Percentiles rank a stretch among this genome's conserved stretches.
phyloP scores from a whole-genome alignment of 2,329 filamentous ascomycete genomes.

The Trichoderma cornu-damae region DNA sequence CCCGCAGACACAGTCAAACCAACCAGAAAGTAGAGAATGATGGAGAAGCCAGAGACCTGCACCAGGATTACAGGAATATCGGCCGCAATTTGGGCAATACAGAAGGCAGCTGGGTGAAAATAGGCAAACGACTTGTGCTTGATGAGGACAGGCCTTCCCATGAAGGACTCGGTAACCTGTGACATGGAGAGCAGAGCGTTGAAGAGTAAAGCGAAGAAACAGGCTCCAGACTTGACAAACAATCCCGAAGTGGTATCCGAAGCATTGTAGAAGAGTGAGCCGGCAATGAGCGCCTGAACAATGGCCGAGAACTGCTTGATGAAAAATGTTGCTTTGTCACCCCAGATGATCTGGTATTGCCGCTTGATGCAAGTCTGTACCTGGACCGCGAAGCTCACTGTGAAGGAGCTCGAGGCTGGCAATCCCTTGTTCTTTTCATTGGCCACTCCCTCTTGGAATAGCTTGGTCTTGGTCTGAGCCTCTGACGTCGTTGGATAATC shows the following conservation, averaged over 20 bases:
- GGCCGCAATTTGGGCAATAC: constrained; percentile 52
- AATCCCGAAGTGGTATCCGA: constrained; percentile 53
- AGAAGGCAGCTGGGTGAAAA: constrained; percentile 54
- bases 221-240: constrained; percentile 58
- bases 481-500: constrained; percentile 48
- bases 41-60: constrained; percentile 52
- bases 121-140: constrained; percentile 56
- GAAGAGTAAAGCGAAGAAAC: constrained; percentile 61
- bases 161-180: constrained; percentile 60
- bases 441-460: constrained; percentile 50
- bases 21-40: constrained; percentile 61
- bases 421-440: constrained; percentile 53
- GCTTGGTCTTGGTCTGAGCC: constrained; percentile 45
- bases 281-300: constrained; percentile 56
- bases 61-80: constrained; percentile 53
- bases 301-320: constrained; percentile 58
- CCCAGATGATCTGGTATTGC: constrained; percentile 62
- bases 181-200: constrained; percentile 59
- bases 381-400: constrained; percentile 50
- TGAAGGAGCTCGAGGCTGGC: constrained; percentile 50
- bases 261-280: constrained; percentile 64
- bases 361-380: constrained; percentile 52
- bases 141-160: constrained; percentile 52
- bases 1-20: constrained; percentile 47
- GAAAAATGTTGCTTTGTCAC: constrained; percentile 58